Evolutionary conservation across 805 yeast species (phyloP).

Genomic region (Starmerella geochares): DNA sequence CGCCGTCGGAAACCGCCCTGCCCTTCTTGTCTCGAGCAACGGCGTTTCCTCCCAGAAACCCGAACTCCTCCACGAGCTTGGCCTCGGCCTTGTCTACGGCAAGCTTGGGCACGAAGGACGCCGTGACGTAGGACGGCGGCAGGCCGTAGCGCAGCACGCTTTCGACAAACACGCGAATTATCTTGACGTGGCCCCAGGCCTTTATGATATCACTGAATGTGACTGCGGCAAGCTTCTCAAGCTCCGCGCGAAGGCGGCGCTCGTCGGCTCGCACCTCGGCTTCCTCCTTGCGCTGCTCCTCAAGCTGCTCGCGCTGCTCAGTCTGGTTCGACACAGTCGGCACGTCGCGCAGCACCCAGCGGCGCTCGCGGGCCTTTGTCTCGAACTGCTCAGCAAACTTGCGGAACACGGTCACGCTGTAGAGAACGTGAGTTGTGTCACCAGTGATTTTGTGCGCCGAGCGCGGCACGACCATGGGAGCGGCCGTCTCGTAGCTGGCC

Average conservation of each 20-base stretch:
- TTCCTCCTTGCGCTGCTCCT: constrained; percentile 36
- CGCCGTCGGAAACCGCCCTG: constrained; percentile 50
- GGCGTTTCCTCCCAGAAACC: constrained; percentile 87
- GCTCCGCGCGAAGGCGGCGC: constrained; percentile 56
- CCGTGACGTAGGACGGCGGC: constrained; percentile 76
- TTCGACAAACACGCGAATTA: constrained; percentile 81
- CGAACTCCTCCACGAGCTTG: constrained; percentile 64
- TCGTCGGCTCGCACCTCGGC: constrained; percentile 67
- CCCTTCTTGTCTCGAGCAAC: constrained; percentile 60
- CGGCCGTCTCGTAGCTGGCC: constrained; percentile 61
- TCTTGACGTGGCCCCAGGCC: constrained; percentile 84
- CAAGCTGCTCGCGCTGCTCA: constrained; percentile 58
- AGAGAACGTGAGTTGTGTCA: constrained; percentile 67
- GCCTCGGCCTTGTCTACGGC: constrained; percentile 49
- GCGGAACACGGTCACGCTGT: constrained; percentile 73
- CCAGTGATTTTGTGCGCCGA: constrained; percentile 59
- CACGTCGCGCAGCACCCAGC: constrained; percentile 80
- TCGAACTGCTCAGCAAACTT: constrained; percentile 64
- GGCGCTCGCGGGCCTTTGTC: constrained; percentile 64
- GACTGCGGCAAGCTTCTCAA: constrained; percentile 70
- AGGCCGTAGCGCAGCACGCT: constrained; percentile 90
- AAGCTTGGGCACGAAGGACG: constrained; percentile 38
- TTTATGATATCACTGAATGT: constrained; percentile 81
- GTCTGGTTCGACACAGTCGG: constrained; percentile 29
- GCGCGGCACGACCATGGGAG: constrained; percentile 83